Evolutionary conservation across 345 rosid species (phyloP), one percentile per base, ranked within the genome.

Genomic region (Populus davidiana): DNA sequence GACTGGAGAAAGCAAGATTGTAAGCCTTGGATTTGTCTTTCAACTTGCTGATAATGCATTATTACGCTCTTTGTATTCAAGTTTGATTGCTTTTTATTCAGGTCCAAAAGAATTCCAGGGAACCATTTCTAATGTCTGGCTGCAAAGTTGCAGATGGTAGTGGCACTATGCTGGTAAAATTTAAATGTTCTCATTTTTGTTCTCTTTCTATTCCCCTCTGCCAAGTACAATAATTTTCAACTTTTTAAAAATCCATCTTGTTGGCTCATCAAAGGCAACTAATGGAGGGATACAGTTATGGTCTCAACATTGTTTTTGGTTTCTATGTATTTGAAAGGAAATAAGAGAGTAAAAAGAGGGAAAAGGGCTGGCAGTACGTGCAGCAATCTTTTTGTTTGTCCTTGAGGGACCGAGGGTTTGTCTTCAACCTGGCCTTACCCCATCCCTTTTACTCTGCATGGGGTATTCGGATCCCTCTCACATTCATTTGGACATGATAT

Each of bases 1-100:
- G 99, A 96, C 99, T 33, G 99, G 99, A 69, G 99, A 96, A 86
- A 96, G 99, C 92, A 90, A 90, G 89, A 84, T 80, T 78, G 99
- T 96, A 86, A 87, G 95, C 27, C 12, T 49, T 80, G 68, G 66
- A 75, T 17, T 35, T 65, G 18, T 74, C 38, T 75, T 41, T 77
- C 17, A 54, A 3, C 16, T 25, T 80, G 47, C 63, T 70, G 62
- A 23, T 69, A 31, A 64, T 71, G 29, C 47, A 50, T 50, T 33
- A 38, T 41, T 23, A 33, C 70, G 33, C 50, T 36, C 12, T 8
- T 73, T 81, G 27, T 86, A 69, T 76, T 68, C 75, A 84, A 71
- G 41, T 79, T 33, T 78, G 70, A 66, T 43, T 71, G 25, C 33
- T 75, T 49, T 82, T 20, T 69, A 36, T 88, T 76, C 80, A 96